Evolutionary conservation across 345 rosid genomes (phyloP).

Genomic region (Linum usitatissimum): DNA sequence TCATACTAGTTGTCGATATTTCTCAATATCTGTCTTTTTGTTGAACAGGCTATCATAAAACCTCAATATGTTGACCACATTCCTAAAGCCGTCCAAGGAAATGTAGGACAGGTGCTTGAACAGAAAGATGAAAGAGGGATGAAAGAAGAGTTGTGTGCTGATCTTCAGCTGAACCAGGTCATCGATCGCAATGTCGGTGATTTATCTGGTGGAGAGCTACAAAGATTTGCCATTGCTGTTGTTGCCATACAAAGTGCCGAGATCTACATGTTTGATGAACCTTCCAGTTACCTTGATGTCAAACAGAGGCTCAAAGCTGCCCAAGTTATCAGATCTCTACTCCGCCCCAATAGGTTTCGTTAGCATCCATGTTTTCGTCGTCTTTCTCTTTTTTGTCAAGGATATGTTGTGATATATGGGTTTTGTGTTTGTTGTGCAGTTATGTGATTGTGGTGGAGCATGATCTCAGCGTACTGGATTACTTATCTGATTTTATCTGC

Average conservation of each 20-base stretch:
- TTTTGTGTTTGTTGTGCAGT: constrained; percentile 34
- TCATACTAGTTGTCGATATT: constrained; percentile 6
- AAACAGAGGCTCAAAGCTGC: constrained; percentile 98
- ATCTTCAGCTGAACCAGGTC: constrained; percentile 87
- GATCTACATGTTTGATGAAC: constrained; percentile 98
- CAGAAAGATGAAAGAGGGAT: constrained; percentile 76
- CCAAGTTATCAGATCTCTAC: constrained; percentile 80
- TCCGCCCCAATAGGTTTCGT: constrained; percentile 71
- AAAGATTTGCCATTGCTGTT: constrained; percentile 95
- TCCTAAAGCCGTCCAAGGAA: constrained; percentile 88
- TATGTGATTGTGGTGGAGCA: constrained; percentile 99
- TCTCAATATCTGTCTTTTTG: constrained; percentile 5
- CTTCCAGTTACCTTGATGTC: constrained; percentile 98
- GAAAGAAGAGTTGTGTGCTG: constrained; percentile 67
- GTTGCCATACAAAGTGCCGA: constrained; percentile 97
- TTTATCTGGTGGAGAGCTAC: constrained; percentile 97
- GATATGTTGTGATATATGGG: not conserved
- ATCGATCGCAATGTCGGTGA: constrained; percentile 85
- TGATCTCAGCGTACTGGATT: constrained; percentile 93
- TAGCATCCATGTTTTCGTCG: constrained; percentile 3
- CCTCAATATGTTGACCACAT: constrained; percentile 99
- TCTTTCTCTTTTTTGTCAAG: not conserved
- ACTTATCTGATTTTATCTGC: constrained; percentile 94
- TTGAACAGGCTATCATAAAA: constrained; percentile 73
- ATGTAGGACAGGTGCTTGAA: constrained; percentile 89